Evolutionary conservation across 1,284 basidiomycete genomes (phyloP), one percentile per base, ranked within the genome.

Genomic region (Ganoderma boninense): DNA sequence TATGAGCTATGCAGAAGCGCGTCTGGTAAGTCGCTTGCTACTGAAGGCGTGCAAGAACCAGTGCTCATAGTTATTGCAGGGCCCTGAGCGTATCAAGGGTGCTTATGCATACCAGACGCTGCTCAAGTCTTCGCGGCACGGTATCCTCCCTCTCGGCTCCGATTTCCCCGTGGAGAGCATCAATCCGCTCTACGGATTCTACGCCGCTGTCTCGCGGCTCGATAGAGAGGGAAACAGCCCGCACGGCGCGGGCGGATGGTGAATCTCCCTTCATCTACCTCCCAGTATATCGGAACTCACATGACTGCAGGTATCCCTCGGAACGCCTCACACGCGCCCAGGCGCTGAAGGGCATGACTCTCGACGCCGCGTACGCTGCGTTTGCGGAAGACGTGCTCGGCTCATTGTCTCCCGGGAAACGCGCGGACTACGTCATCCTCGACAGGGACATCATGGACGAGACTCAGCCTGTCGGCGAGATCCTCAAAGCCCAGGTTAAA

Each of bases 141-240:
- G 85, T 2, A 84, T 91, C 14, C 86, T 97, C 2, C 91, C 94
- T 0, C 85, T 97, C 0, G 96, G 97, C 13, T 95, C 95, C 2
- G 97, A 98, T 80, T 97, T 97, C 80, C 96, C 96, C 0, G 92
- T 98, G 1, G 96, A 97, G 80, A 86, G 87, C 20, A 91, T 95
- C 66, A 93, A 94, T 74, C 94, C 94, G 0, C 81, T 95, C 14
- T 80, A 92, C 2, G 95, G 95, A 1, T 96, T 97, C 81, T 96
- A 97, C 77, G 95, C 96, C 2, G 94, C 96, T 0, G 88, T 96
- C 3, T 87, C 95, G 0, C 87, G 97, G 16, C 84, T 95, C 2
- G 87, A 89, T 38, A 82, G 86, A 0, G 81, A 88, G 3, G 95
- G 95, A 1, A 82, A 86, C 11, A 96, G 94, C 14, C 97, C 97